These are phyloP conservation scores for Termitomyces sp. DNA, from an alignment of 768 basidiomycete species.

Conservation along the genomic window DNA sequence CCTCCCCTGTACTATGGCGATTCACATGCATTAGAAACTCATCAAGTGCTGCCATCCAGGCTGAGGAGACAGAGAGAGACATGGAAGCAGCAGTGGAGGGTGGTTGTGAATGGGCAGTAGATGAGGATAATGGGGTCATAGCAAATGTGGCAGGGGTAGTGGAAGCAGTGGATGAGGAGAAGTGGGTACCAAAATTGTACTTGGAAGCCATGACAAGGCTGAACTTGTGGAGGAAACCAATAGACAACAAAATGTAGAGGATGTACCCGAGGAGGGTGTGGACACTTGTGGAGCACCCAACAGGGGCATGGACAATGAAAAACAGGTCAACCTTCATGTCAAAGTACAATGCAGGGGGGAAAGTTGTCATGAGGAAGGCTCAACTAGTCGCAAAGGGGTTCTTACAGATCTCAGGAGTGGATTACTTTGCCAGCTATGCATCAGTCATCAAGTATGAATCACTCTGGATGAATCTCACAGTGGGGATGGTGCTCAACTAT, in stretches of 20 bases:
- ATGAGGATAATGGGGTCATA: too few species aligned
- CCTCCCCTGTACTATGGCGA: too few species aligned
- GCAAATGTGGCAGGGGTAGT: too few species aligned
- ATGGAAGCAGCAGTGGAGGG: too few species aligned
- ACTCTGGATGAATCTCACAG: not conserved
- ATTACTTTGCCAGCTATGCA: conserved; percentile 18
- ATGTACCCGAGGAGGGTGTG: conserved; percentile 4
- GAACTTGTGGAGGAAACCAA: not conserved
- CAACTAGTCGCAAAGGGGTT: not conserved
- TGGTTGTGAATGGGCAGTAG: too few species aligned
- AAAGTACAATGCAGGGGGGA: not conserved
- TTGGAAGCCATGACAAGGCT: not conserved
- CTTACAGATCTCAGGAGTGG: conserved; percentile 21
- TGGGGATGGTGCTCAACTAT: not conserved
- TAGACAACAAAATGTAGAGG: not conserved
- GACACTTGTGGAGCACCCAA: not conserved
- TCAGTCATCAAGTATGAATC: conserved; percentile 5
- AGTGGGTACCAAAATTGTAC: not conserved
- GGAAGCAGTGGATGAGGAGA: too few species aligned
- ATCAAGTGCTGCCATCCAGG: too few species aligned
- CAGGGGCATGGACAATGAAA: not conserved
- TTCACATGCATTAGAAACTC: too few species aligned
- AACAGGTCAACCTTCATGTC: not conserved
- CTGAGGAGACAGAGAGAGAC: too few species aligned
- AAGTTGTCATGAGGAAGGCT: not conserved